A percentile compares a stretch with the other conserved stretches of the same genome.
Conservation (phyloP, 768 basidiomycete species). For the Naganishia vaughanmartiniae region DNA sequence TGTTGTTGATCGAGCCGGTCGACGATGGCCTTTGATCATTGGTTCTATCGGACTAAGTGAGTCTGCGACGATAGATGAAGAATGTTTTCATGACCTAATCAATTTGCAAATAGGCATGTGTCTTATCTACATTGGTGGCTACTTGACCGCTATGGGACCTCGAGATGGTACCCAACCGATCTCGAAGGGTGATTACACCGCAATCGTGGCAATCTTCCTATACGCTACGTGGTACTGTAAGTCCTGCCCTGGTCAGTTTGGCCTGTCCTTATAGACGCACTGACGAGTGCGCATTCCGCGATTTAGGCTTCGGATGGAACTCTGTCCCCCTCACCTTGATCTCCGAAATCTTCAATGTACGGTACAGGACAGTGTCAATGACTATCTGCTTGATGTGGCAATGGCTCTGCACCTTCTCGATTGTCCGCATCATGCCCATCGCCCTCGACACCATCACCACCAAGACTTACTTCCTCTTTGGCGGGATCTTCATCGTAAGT, state of each 20-base stretch:
- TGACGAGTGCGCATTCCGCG: background rate
- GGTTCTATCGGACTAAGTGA: conserved; percentile 35
- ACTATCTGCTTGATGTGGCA: conserved; percentile 35
- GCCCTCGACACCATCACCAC: conserved; percentile 24
- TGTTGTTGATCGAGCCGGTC: conserved; percentile 42
- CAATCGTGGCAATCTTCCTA: conserved; percentile 27
- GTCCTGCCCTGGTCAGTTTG: background rate
- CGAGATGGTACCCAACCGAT: conserved; percentile 23
- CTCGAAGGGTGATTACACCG: conserved; percentile 27
- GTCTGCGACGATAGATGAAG: background rate
- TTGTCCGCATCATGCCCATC: conserved; percentile 29
- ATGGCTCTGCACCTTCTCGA: conserved; percentile 29
- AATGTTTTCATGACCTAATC: background rate
- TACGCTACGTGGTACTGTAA: conserved; percentile 32
- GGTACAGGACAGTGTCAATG: conserved; percentile 34
- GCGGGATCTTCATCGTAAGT: conserved; percentile 32
- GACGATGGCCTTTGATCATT: conserved; percentile 37
- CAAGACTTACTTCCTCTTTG: conserved; percentile 27
- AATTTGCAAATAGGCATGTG: background rate
- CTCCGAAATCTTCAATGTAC: conserved; percentile 36
- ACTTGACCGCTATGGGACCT: conserved; percentile 33
- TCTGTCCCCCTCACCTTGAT: conserved; percentile 26
- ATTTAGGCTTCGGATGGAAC: conserved; percentile 28
- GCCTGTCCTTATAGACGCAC: background rate
- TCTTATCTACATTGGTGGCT: conserved; percentile 22